Evolutionary conservation across 2,329 filamentous ascomycete genomes (phyloP).

Genomic region (Fusarium sp.): DNA sequence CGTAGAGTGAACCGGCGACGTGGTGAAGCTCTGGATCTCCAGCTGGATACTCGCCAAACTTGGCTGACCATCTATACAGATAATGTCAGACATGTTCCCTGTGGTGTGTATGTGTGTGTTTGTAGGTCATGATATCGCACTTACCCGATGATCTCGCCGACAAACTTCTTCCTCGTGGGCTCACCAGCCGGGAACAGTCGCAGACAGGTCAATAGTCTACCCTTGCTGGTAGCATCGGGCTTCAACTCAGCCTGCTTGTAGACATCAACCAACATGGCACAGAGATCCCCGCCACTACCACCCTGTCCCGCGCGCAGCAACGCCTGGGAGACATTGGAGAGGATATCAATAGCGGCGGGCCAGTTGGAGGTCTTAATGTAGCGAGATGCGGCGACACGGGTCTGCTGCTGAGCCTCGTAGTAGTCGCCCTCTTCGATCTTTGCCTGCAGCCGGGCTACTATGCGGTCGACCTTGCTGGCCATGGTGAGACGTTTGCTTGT

Average conservation of each 20-base stretch:
- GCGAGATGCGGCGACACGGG: conserved; percentile 92
- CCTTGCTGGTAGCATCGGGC: conserved; percentile 80
- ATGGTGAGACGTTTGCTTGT: conserved; percentile 43
- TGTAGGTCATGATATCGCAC: conserved; percentile 47
- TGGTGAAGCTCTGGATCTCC: conserved; percentile 97
- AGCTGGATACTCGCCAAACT: conserved; percentile 86
- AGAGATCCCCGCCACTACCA: conserved; percentile 91
- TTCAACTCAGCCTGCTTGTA: conserved; percentile 88
- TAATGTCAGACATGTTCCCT: conserved; percentile 16
- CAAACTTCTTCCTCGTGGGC: conserved; percentile 92
- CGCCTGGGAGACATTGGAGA: conserved; percentile 85
- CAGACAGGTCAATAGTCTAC: conserved; percentile 81
- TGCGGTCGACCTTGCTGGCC: conserved; percentile 60
- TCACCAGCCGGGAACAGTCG: conserved; percentile 85
- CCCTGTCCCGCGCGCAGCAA: conserved; percentile 93
- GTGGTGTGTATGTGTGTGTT: too few relatives aligned
- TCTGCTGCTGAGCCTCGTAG: conserved; percentile 99
- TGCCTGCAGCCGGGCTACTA: conserved; percentile 78
- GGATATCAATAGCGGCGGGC: conserved; percentile 85
- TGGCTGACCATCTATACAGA: conserved; percentile 77
- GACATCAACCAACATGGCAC: conserved; percentile 88
- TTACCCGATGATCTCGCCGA: conserved; percentile 84
- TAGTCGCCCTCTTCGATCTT: conserved; percentile 92
- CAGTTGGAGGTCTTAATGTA: conserved; percentile 92
- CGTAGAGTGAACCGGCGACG: conserved; percentile 87